A percentile compares a stretch with the other conserved stretches of the same genome.
These are phyloP conservation scores for Fusarium pininemorale DNA, from an alignment of 2,329 filamentous ascomycete species.

Conservation along the genomic window DNA sequence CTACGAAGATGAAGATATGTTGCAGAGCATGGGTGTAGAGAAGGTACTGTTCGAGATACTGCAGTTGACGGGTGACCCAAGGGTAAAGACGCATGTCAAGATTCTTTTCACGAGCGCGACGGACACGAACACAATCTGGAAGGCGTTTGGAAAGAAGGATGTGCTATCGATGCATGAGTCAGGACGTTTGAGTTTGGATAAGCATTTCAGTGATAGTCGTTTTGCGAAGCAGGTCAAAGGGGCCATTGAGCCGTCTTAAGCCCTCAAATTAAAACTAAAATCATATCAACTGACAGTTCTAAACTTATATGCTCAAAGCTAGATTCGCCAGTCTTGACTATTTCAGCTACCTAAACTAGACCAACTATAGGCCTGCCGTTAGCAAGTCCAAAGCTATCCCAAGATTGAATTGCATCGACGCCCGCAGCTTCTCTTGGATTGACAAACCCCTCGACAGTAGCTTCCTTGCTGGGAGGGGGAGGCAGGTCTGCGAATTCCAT, in stretches of 20 bases:
- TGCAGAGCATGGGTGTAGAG: neutral
- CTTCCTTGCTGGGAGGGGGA: neutral
- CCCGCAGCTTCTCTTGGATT: neutral
- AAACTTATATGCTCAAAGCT: accelerated
- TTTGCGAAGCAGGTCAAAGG: neutral
- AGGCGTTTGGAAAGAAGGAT: neutral
- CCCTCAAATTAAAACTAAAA: neutral
- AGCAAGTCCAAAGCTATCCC: neutral
- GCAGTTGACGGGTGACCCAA: neutral
- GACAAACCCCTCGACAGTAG: neutral
- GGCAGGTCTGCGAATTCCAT: accelerated
- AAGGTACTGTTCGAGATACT: neutral
- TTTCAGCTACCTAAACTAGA: neutral
- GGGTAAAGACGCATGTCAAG: neutral
- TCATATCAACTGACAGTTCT: neutral
- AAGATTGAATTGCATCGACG: neutral
- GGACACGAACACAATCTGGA: neutral
- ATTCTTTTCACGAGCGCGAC: neutral
- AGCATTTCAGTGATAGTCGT: neutral
- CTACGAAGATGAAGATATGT: neutral
- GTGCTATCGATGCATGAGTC: neutral
- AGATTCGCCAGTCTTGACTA: too few species aligned
- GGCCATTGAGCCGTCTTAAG: neutral
- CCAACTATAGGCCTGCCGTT: neutral
- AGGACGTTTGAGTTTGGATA: neutral